Evolutionary conservation across 163 green algal species (phyloP).

Genomic region (Volvox carteri): DNA sequence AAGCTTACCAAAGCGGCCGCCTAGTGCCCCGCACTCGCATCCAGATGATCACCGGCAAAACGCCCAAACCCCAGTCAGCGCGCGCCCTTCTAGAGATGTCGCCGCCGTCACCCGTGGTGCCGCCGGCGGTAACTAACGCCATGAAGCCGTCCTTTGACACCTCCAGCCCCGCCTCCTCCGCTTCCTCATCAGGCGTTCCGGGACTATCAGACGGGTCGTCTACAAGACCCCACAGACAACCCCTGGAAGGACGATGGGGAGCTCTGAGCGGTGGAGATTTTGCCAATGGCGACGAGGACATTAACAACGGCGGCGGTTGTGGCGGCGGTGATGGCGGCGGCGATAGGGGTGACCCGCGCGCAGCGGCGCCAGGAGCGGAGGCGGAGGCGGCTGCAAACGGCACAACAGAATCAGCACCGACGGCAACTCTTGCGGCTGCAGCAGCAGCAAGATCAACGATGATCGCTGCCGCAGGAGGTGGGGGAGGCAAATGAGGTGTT

Average conservation of each 20-base stretch:
- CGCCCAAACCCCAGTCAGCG: not conserved
- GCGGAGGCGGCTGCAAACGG: too few species aligned
- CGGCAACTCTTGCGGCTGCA: too few species aligned
- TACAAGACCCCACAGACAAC: conserved; percentile 89
- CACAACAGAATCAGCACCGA: too few species aligned
- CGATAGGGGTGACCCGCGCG: too few species aligned
- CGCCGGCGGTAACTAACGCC: too few species aligned
- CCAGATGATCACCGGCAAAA: not conserved
- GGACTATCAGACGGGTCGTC: conserved; percentile 79
- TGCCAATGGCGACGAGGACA: not conserved
- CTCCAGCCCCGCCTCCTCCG: not conserved
- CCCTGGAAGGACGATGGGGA: conserved; percentile 71
- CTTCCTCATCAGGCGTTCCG: conserved; percentile 75
- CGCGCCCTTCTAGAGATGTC: not conserved
- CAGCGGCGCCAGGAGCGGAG: too few species aligned
- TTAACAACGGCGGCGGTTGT: too few species aligned
- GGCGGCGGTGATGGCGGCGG: too few species aligned
- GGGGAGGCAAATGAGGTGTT: too few species aligned
- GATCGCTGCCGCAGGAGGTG: too few species aligned
- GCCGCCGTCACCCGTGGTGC: not conserved
- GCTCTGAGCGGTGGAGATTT: not conserved
- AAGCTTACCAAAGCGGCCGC: not conserved
- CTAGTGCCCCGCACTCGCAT: not conserved
- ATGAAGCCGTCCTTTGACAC: not conserved
- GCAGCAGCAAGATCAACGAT: too few species aligned